Base-by-base conservation (phyloP, 345 rosid genomes). In the Boechera divaricarpa region DNA sequence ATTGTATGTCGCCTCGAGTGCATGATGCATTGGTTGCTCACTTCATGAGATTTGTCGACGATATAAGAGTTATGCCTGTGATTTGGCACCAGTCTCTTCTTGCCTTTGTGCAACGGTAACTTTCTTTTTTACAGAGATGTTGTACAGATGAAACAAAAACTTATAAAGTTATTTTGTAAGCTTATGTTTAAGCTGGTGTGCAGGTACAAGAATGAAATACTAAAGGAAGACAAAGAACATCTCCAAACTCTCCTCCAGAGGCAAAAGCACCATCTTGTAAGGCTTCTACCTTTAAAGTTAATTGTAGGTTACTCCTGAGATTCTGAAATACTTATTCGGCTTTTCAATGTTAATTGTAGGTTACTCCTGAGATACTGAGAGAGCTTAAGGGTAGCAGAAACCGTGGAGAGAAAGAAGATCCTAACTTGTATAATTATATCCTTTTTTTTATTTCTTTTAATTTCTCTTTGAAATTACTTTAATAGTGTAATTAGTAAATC, bases 71-170 rank as follows among this genome's bases (percentile, higher is more conserved):
- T 52, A 95, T 95, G 99, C 99, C 99, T 21, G 98, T 95, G 47
- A 93, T 91, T 80, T 95, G 99, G 99, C 97, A 95, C 75, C 98
- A 91, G 79, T 88, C 98, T 10, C 96, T 95, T 60, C 98, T 92
- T 59, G 83, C 96, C 8, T 95, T 95, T 72, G 92, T 89, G 53
- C 97, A 91, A 80, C 83, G 98, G 98, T 94, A 65, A 77, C 80
- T 73, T 42, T 56, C 45, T 41, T 16, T 48, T 18, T 18, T 24
- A 26, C 9, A 7, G 24, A 26, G 15, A 33, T 16, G 6, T 32
- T 31, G 15, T 3, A 7, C 7, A 49, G 4, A 31, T 51, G 0
- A 12, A 26, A 42, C 15, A 45, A n/a, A 26, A 49, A 36, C 33
- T 52, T 26, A 21, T 28, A 4, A 9, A 44, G 11, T 16, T 45